phyloP scores from a whole-genome alignment of 106 monocot genomes.

The Acorus calamus region DNA sequence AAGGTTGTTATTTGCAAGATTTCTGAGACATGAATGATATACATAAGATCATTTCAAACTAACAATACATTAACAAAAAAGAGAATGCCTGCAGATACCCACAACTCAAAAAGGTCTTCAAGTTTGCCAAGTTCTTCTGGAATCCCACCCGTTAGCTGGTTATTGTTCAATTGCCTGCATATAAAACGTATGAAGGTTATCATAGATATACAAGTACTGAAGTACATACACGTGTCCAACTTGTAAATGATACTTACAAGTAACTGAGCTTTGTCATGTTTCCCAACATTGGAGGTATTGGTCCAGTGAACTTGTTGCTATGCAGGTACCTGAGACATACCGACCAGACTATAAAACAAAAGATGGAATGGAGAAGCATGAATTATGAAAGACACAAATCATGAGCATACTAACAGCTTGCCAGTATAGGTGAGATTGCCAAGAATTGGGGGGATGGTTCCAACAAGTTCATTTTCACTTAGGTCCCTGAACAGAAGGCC shows the following conservation, averaged over 20 bases:
- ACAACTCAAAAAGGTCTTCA: conserved; percentile 89
- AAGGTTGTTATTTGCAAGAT: conserved; percentile 85
- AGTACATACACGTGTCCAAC: not conserved
- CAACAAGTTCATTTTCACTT: conserved; percentile 85
- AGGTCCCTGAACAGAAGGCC: conserved; percentile 60
- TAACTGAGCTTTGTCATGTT: conserved; percentile 98
- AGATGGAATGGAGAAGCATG: not conserved
- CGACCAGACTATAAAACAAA: not conserved
- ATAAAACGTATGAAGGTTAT: not conserved
- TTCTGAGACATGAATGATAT: conserved; percentile 25
- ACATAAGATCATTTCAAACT: not conserved
- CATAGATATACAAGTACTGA: not conserved
- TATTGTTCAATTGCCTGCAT: conserved; percentile 73
- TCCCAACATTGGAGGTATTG: conserved; percentile 88
- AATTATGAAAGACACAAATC: not conserved
- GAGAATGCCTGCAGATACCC: conserved; percentile 7
- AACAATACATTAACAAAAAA: not conserved
- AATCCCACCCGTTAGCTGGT: conserved; percentile 62
- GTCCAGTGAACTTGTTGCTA: conserved; percentile 84
- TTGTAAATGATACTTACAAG: conserved; percentile 37
- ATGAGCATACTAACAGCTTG: conserved; percentile 52
- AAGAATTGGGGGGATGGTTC: conserved; percentile 80
- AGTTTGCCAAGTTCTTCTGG: conserved; percentile 88
- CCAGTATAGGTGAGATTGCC: conserved; percentile 95
- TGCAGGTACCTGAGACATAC: conserved; percentile 64